phyloP scores from a whole-genome alignment of 331 rosid genomes.

The Malus hybrid region DNA sequence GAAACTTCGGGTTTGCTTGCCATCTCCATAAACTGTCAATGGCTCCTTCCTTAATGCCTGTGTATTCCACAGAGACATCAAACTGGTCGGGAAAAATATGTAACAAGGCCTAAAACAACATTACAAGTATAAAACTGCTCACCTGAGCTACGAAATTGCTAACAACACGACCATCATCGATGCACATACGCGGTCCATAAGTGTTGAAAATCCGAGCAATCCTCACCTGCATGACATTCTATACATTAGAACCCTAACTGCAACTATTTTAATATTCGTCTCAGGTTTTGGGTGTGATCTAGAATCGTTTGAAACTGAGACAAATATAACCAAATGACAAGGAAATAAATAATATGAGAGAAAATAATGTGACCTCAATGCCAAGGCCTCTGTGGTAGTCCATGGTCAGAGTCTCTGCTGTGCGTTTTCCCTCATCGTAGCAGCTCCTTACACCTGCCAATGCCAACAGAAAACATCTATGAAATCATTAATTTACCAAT shows the following conservation, averaged over 20 bases:
- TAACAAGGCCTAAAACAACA: too few species aligned
- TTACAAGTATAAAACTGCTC: too few species aligned
- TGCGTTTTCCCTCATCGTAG: slow-evolving; percentile 92
- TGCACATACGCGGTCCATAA: slow-evolving; percentile 85
- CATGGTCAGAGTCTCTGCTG: slow-evolving; percentile 86
- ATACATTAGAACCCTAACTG: not conserved
- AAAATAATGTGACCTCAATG: slow-evolving; percentile 52
- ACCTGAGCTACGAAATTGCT: slow-evolving; percentile 99
- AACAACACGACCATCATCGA: slow-evolving; percentile 91
- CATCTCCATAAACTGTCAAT: slow-evolving; percentile 89
- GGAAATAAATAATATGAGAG: not conserved
- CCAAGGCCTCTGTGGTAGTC: slow-evolving; percentile 92
- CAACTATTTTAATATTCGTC: not conserved
- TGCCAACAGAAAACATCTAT: not conserved
- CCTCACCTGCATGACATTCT: slow-evolving; percentile 45
- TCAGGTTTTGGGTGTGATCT: not conserved
- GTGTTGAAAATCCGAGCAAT: slow-evolving; percentile 95
- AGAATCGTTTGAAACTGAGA: not conserved
- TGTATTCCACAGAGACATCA: not conserved
- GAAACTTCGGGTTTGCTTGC: slow-evolving; percentile 93
- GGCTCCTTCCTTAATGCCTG: slow-evolving; percentile 95
- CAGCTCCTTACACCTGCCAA: slow-evolving; percentile 82
- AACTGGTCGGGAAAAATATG: too few species aligned
- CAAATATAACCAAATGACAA: not conserved
- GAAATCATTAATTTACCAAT: not conserved